Evolutionary conservation across 2,329 filamentous ascomycete species (phyloP).

Genomic region (Talaromyces sp.): DNA sequence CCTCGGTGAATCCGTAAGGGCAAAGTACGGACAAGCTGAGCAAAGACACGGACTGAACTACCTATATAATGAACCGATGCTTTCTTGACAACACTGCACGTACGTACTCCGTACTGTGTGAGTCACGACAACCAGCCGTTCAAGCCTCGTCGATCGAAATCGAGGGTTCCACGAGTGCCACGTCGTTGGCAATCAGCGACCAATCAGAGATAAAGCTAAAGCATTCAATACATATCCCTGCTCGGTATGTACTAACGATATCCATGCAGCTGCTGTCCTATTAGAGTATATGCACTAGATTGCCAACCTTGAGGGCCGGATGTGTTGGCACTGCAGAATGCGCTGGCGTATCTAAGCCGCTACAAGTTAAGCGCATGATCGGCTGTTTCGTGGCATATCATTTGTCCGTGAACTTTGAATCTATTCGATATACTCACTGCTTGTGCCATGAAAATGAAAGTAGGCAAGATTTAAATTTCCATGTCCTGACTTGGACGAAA

Average conservation of each 20-base stretch:
- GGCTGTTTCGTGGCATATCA: neutral
- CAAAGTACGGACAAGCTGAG: neutral
- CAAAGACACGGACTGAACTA: neutral
- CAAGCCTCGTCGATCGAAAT: neutral
- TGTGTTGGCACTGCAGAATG: constrained; percentile 16
- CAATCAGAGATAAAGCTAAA: neutral
- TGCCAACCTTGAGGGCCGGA: neutral
- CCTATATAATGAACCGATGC: neutral
- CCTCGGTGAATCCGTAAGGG: neutral
- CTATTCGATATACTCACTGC: too few species aligned
- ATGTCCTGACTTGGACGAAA: neutral
- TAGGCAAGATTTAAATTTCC: neutral
- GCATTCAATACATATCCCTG: neutral
- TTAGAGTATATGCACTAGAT: constrained; percentile 11
- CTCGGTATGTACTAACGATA: neutral
- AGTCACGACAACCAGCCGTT: neutral
- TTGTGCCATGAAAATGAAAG: neutral
- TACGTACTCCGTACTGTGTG: neutral
- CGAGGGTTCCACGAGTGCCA: constrained; percentile 1
- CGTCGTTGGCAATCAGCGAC: constrained; percentile 1
- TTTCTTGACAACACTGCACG: neutral
- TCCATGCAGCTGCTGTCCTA: neutral
- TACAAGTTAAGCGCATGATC: constrained; percentile 5
- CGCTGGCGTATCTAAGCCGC: constrained; percentile 13
- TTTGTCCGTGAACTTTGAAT: neutral